A percentile compares a stretch with the other conserved stretches of the same genome.
phyloP scores from a whole-genome alignment of 139 green algal genomes.

The Diplosphaera chodatii region DNA sequence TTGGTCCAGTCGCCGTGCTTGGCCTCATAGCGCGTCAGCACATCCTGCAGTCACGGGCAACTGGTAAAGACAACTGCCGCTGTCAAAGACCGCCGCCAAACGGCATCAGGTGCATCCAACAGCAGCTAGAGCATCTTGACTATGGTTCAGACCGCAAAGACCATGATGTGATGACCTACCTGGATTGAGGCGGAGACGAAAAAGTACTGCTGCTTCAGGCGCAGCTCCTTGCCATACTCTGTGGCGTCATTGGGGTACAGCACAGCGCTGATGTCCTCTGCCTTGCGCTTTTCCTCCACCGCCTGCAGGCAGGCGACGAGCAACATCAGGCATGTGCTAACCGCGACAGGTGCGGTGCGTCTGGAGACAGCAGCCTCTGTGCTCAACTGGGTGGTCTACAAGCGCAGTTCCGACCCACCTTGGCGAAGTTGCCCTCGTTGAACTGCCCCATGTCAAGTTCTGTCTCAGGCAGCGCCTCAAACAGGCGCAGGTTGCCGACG shows the following conservation, averaged over 20 bases:
- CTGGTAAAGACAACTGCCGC: too few species aligned
- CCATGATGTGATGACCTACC: too few species aligned
- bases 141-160: too few species aligned
- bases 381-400: too few species aligned
- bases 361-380: too few species aligned
- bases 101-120: too few species aligned
- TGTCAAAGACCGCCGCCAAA: too few species aligned
- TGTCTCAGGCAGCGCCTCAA: conserved; percentile 75
- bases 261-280: conserved; percentile 91
- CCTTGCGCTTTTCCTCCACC: conserved; percentile 68
- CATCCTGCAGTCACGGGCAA: conserved; percentile 57
- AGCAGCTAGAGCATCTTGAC: too few species aligned
- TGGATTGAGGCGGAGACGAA: conserved; percentile 94
- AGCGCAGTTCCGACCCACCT: conserved; percentile 11
- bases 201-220: conserved; percentile 99
- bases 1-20: conserved; percentile 49
- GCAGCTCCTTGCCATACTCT: conserved; percentile 94
- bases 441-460: conserved; percentile 93
- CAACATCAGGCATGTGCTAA: too few species aligned
- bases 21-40: conserved; percentile 55
- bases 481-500: conserved; percentile 95
- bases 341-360: too few species aligned
- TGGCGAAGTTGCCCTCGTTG: conserved; percentile 67
- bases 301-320: too few species aligned
- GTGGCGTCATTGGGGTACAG: conserved; percentile 98